phyloP scores from a whole-genome alignment of 176 grass and related monocot genomes.

The Cenchrus purpureus region DNA sequence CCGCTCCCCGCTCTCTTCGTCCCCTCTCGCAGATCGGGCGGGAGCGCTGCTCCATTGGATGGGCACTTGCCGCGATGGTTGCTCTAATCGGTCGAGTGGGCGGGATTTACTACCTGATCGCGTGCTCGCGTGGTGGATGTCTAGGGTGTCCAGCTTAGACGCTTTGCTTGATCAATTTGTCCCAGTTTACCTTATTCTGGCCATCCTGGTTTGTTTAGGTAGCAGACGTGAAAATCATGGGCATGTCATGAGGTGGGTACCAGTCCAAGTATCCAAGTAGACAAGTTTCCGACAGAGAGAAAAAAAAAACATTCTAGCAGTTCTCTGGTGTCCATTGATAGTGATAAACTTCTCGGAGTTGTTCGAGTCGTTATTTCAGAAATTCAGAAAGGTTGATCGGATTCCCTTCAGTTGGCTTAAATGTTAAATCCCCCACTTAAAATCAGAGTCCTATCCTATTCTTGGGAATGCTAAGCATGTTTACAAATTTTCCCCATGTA shows the following conservation, averaged over 20 bases:
- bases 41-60: neutral
- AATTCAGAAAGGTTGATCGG: neutral
- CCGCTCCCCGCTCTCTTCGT: neutral
- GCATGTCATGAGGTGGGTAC: neutral
- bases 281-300: neutral
- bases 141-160: neutral
- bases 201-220: conserved; percentile 13
- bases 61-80: neutral
- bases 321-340: neutral
- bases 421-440: neutral
- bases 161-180: neutral
- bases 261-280: neutral
- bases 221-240: neutral
- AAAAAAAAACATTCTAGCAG: neutral
- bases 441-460: neutral
- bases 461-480: neutral
- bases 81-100: neutral
- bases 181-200: neutral
- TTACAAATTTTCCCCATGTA: neutral
- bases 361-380: neutral
- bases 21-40: conserved; percentile 11
- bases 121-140: neutral
- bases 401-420: neutral
- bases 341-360: neutral
- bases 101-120: neutral